Evolutionary conservation across 768 basidiomycete species (phyloP).

Genomic region (Wakefieldia striispora): DNA sequence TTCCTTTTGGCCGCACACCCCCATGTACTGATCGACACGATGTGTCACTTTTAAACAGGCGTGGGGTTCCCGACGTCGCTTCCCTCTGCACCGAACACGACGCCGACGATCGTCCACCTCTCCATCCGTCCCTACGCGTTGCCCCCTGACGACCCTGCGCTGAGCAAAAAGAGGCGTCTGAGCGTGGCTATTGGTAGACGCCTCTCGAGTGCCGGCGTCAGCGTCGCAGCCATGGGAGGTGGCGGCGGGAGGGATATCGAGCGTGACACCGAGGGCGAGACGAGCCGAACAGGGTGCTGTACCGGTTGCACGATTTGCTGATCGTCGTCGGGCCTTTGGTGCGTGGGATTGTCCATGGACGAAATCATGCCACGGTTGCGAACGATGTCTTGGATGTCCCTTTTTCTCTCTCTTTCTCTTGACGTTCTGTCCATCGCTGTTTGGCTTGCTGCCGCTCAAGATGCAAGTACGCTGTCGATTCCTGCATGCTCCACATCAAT

Average conservation of each 20-base stretch:
- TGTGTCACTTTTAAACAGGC: conserved; percentile 9
- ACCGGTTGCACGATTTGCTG: conserved; percentile 41
- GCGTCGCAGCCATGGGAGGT: conserved; percentile 6
- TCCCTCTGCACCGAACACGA: conserved; percentile 27
- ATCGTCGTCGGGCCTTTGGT: background rate
- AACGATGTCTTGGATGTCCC: background rate
- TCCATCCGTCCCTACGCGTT: conserved; percentile 63
- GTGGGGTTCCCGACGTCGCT: conserved; percentile 32
- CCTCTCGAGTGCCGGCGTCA: conserved; percentile 10
- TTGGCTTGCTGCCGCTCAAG: background rate
- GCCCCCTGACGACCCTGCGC: conserved; percentile 45
- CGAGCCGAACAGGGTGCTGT: conserved; percentile 32
- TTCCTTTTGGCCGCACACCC: background rate
- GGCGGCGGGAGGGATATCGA: conserved; percentile 2
- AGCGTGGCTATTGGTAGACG: conserved; percentile 28
- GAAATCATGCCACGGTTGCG: too few relatives aligned
- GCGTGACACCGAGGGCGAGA: conserved; percentile 13
- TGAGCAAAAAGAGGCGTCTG: conserved; percentile 55
- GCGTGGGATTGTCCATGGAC: too few relatives aligned
- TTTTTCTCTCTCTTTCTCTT: background rate
- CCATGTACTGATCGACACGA: conserved; percentile 7
- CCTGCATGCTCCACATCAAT: background rate
- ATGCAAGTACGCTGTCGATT: conserved; percentile 1
- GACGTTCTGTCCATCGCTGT: background rate
- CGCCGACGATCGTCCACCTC: conserved; percentile 71